Percentiles rank a stretch among this genome's conserved stretches.
Evolutionary conservation across 768 basidiomycete genomes (phyloP).

Genomic region (Leccinellum rugosiceps): DNA sequence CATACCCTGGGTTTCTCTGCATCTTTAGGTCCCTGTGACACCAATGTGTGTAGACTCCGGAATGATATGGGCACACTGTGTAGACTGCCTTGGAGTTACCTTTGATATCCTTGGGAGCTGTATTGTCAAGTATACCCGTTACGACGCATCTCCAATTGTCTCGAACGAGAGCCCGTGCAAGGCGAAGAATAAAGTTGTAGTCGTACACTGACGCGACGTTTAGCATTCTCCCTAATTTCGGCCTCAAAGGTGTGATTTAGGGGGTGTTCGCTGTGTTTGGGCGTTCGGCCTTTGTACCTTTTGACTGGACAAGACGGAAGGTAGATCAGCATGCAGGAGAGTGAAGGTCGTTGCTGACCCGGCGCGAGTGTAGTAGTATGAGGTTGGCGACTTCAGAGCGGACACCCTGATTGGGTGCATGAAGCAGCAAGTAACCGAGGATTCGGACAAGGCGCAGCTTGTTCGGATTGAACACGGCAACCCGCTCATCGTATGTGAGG

Average conservation of each 20-base stretch:
- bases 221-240: not conserved
- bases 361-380: conserved; percentile 3
- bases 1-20: not conserved
- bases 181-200: not conserved
- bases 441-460: conserved; percentile 1
- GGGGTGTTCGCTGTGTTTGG: conserved; percentile 12
- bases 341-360: not conserved
- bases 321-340: not conserved
- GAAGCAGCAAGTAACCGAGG: conserved; percentile 7
- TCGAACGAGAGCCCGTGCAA: conserved; percentile 33
- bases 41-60: conserved; percentile 2
- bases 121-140: conserved; percentile 24
- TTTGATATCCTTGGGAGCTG: not conserved
- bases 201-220: conserved; percentile 1
- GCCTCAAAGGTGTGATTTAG: conserved; percentile 17
- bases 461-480: not conserved
- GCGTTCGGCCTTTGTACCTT: conserved; percentile 18
- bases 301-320: conserved; percentile 8
- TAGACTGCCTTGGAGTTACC: not conserved
- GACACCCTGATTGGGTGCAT: not conserved
- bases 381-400: conserved; percentile 1
- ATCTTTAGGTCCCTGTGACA: not conserved
- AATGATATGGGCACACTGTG: conserved; percentile 1
- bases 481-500: not conserved
- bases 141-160: conserved; percentile 36